These are phyloP conservation scores for Ophiostoma piceae DNA, from an alignment of 2,329 filamentous ascomycete species.

Conservation along the genomic window DNA sequence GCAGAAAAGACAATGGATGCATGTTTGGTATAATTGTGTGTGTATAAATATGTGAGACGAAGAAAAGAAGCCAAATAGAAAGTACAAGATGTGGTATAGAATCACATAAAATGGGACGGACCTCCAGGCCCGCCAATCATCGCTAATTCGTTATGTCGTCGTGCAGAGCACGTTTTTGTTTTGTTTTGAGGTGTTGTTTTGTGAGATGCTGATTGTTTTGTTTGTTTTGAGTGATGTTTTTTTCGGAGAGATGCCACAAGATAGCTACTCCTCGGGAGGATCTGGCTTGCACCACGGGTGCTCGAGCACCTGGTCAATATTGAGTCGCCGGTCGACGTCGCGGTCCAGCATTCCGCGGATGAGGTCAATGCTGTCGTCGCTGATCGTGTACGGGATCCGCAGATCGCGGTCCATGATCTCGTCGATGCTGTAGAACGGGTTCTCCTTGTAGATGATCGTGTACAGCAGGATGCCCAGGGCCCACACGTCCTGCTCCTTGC, in stretches of 20 bases:
- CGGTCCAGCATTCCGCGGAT: constrained; percentile 89
- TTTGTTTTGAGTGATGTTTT: not conserved
- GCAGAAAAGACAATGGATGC: not conserved
- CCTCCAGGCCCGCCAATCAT: not conserved
- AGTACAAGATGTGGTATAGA: constrained; percentile 11
- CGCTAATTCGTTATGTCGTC: constrained; percentile 3
- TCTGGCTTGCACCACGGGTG: constrained; percentile 67
- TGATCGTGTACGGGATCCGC: constrained; percentile 80
- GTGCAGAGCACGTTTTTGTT: not conserved
- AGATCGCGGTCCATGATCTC: constrained; percentile 98
- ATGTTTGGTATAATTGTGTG: not conserved
- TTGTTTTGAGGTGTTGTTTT: not conserved
- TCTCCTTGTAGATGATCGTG: constrained; percentile 99
- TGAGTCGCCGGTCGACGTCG: constrained; percentile 73
- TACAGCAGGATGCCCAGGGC: constrained; percentile 94
- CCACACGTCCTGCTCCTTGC: constrained; percentile 98
- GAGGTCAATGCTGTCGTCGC: constrained; percentile 87
- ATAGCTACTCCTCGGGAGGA: not conserved
- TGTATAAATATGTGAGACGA: not conserved
- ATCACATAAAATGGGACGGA: constrained; percentile 9
- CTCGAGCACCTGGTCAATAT: constrained; percentile 81
- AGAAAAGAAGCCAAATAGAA: not conserved
- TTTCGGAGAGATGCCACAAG: too few species aligned
- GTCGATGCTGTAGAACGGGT: constrained; percentile 97
- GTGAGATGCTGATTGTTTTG: not conserved